Evolutionary conservation across 2,329 filamentous ascomycete species (phyloP).

Genomic region (Scortechinia acanthostroma): DNA sequence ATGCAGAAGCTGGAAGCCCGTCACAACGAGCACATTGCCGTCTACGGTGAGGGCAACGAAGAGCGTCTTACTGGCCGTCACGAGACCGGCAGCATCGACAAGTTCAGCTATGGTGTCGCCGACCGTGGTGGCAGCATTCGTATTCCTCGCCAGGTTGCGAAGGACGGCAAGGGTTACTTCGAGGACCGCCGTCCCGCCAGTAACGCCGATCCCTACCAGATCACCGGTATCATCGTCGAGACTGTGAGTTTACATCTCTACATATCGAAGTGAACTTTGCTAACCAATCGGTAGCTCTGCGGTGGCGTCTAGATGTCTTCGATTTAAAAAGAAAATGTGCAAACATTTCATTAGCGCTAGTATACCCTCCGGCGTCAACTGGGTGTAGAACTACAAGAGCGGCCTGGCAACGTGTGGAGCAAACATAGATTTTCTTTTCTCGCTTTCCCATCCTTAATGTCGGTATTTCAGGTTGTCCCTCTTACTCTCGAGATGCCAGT

Average conservation of each 20-base stretch:
- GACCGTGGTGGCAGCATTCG: constrained; percentile 93
- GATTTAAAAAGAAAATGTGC: no score
- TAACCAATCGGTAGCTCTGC: background rate
- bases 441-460: background rate
- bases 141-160: constrained; percentile 77
- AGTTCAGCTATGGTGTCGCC: constrained; percentile 88
- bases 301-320: background rate
- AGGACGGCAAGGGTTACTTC: constrained; percentile 91
- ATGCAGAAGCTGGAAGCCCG: constrained; percentile 77
- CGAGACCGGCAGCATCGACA: constrained; percentile 89
- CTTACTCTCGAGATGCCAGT: background rate
- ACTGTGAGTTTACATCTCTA: constrained; percentile 26
- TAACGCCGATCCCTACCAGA: constrained; percentile 80
- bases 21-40: constrained; percentile 59
- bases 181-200: constrained; percentile 78
- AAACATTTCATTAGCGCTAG: background rate
- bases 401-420: background rate
- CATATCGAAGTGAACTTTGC: background rate
- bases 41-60: constrained; percentile 75
- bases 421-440: background rate
- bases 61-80: constrained; percentile 85
- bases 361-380: constrained; percentile 2
- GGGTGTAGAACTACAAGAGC: background rate
- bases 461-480: background rate
- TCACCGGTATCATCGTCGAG: constrained; percentile 69